phyloP scores from a whole-genome alignment of 805 yeast genomes.

The Schwanniomyces occidentalis region DNA sequence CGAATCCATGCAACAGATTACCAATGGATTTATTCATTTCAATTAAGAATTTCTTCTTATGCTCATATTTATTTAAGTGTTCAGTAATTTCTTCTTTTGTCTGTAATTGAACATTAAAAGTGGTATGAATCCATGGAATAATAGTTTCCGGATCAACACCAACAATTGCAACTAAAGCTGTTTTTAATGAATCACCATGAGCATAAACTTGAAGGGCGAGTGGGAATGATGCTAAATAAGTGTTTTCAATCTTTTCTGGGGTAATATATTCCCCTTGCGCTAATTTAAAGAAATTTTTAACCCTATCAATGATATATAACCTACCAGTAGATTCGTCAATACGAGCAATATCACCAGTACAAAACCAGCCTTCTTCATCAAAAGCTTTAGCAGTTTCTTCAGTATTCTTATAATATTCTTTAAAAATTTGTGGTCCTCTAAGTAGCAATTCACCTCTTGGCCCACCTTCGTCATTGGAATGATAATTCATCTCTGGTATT shows the following conservation, averaged over 20 bases:
- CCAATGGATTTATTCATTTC: constrained; percentile 25
- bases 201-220: constrained; percentile 27
- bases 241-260: constrained; percentile 41
- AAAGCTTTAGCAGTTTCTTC: constrained; percentile 48
- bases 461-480: constrained; percentile 29
- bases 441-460: constrained; percentile 56
- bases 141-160: constrained; percentile 24
- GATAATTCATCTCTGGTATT: constrained; percentile 61
- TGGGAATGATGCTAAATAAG: constrained; percentile 31
- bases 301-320: constrained; percentile 49
- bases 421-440: constrained; percentile 57
- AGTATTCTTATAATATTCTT: constrained; percentile 49
- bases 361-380: constrained; percentile 54
- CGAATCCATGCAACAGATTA: constrained; percentile 32
- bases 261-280: constrained; percentile 46
- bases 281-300: constrained; percentile 46
- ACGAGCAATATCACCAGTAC: constrained; percentile 55
- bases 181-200: constrained; percentile 33
- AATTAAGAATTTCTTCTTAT: constrained; percentile 21
- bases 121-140: constrained; percentile 14
- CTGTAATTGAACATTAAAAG: constrained; percentile 10
- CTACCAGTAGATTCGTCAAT: constrained; percentile 27
- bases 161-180: constrained; percentile 30
- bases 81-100: constrained; percentile 16
- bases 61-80: constrained; percentile 22